phyloP scores from a whole-genome alignment of 2,329 filamentous ascomycete species.

The Raffaelea deltoideospora region DNA sequence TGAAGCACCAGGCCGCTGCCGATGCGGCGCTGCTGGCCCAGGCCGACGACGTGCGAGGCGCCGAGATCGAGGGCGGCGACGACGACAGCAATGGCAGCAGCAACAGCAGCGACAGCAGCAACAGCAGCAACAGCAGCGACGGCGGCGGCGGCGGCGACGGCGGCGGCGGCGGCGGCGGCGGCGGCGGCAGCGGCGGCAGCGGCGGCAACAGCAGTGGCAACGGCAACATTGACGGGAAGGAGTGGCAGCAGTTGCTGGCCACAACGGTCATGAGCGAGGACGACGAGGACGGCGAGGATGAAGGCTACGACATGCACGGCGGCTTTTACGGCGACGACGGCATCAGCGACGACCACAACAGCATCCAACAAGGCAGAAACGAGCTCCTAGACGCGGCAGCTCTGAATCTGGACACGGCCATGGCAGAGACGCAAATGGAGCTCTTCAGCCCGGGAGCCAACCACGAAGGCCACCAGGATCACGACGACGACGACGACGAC shows the following conservation, averaged over 20 bases:
- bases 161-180: not conserved
- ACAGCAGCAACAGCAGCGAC: not conserved
- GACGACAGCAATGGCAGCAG: not conserved
- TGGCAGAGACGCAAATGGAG: no score
- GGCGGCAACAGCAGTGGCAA: not conserved
- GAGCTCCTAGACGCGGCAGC: no score
- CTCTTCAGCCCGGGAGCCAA: no score
- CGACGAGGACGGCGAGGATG: no score
- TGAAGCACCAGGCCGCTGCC: conserved; percentile 9
- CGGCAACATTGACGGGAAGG: no score
- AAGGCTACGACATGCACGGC: no score
- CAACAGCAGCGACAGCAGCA: not conserved
- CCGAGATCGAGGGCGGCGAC: not conserved
- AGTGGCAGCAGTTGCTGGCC: no score
- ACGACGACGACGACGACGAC: not conserved
- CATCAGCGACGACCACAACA: no score
- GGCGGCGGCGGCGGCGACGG: not conserved
- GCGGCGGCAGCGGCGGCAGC: not conserved
- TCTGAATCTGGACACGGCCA: no score
- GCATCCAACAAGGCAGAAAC: not conserved
- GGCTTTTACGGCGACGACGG: no score
- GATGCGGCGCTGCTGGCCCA: conserved; percentile 6
- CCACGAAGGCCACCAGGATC: not conserved
- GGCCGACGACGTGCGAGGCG: conserved; percentile 5
- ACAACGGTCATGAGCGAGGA: no score